Evolutionary conservation across 1,139 yeast genomes (phyloP), one percentile per base, ranked within the genome.

Genomic region (Geotrichum siamense): DNA sequence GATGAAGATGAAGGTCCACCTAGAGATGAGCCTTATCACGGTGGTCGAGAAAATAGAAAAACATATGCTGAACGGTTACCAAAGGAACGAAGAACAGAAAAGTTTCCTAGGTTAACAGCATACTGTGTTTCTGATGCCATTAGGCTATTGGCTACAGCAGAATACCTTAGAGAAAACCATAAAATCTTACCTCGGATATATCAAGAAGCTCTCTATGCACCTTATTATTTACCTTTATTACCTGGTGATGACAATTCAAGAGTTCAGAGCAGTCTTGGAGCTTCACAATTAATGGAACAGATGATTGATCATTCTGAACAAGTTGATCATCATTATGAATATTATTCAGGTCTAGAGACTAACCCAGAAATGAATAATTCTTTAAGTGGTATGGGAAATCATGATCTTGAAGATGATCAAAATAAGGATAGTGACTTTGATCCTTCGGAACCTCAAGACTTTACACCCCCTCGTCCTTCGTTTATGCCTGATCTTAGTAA

Each of bases 141-240:
- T 58, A 72, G 83, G 55, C 64, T 89, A 43, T 70, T 72, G 31
- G 70, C 76, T 2, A 77, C 86, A 1, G 72, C 82, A 1, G 71
- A 73, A 44, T 89, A 84, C 55, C 63, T 89, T 35, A 69, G 74
- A 37, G 70, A 73, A 13, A 72, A 80, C 43, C 97, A 89, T 61
- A 80, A 80, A 55, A 94, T 87, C 2, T 75, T 84, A 20, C 95
- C 96, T 1, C 68, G 96, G 49, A 61, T 83, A 22, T 89, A 89
- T 55, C 96, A 89, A 60, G 97, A 89, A 55, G 94, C 89, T 5
- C 65, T 91, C 26, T 91, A 87, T 59, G 91, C 86, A 2, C 95
- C 96, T 0, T 91, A 91, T 56, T 75, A 87, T 20, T 68, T 91
- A 38, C 98, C 98, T 0, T 67, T 91, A 27, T 67, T 87, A 2